These are phyloP conservation scores for Paspalum vaginatum DNA, from an alignment of 176 grass and related monocot species.

Conservation along the genomic window DNA sequence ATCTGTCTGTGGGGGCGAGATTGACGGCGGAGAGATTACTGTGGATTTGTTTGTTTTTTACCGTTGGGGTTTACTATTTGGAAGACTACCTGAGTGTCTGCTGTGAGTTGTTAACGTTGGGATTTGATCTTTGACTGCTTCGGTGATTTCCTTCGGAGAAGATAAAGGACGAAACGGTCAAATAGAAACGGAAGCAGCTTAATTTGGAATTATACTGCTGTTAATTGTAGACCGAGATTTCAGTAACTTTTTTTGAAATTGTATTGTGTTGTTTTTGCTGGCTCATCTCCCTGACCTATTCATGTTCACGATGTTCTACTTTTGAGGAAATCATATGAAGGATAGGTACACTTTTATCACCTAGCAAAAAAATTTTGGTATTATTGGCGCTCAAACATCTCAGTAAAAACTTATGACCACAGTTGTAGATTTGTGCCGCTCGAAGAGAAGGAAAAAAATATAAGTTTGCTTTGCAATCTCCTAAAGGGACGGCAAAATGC, in stretches of 20 bases:
- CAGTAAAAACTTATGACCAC: neutral
- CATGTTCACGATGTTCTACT: slow-evolving; percentile 2
- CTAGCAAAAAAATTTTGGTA: neutral
- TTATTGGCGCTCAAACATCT: neutral
- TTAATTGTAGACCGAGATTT: neutral
- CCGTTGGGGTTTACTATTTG: slow-evolving; percentile 18
- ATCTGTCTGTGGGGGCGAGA: neutral
- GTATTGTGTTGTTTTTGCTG: neutral
- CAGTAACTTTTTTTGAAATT: neutral
- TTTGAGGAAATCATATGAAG: neutral
- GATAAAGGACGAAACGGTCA: slow-evolving; percentile 6
- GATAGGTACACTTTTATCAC: neutral
- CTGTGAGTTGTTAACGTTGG: slow-evolving; percentile 10
- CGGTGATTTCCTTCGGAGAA: neutral
- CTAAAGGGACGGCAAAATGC: neutral
- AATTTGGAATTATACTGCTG: neutral
- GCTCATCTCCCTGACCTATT: neutral
- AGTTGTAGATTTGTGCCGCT: neutral
- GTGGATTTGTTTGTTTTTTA: slow-evolving; percentile 17
- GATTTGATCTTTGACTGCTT: neutral
- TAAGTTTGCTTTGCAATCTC: neutral
- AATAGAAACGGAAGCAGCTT: neutral
- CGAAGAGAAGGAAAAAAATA: neutral
- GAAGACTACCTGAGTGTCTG: neutral
- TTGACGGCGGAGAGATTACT: neutral